phyloP scores from a whole-genome alignment of 1,284 basidiomycete genomes.

The Phellinidium pouzarii region DNA sequence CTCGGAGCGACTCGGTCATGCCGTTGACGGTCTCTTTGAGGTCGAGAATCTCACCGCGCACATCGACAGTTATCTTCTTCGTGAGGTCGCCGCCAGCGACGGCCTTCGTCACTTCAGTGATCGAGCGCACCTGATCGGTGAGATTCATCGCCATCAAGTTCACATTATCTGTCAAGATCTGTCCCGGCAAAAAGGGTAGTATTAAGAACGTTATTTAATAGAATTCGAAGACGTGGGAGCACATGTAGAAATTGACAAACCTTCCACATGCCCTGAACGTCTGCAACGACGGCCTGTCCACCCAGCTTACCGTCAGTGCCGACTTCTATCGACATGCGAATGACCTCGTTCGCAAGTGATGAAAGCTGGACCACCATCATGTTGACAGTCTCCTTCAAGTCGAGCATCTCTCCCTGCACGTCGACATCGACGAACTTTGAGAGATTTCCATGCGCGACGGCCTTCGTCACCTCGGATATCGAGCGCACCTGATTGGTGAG shows the following conservation, averaged over 20 bases:
- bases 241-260: no score
- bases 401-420: constrained; percentile 95
- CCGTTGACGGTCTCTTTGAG: constrained; percentile 84
- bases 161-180: constrained; percentile 72
- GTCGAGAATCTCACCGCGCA: constrained; percentile 86
- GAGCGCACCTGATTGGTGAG: constrained; percentile 96
- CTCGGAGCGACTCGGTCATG: constrained; percentile 84
- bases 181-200: background rate
- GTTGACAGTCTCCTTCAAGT: constrained; percentile 89
- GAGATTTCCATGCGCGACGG: constrained; percentile 90
- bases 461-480: constrained; percentile 95
- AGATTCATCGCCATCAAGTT: constrained; percentile 91
- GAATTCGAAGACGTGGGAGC: constrained; percentile 13
- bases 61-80: constrained; percentile 86
- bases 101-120: constrained; percentile 82
- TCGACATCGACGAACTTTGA: constrained; percentile 89
- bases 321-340: constrained; percentile 84
- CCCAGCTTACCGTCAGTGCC: constrained; percentile 95
- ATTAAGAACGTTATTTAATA: background rate
- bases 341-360: constrained; percentile 82
- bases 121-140: constrained; percentile 88
- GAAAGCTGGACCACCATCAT: constrained; percentile 84
- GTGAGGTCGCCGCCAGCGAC: constrained; percentile 86
- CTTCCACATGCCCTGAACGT: constrained; percentile 91
- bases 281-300: constrained; percentile 85